Conservation (phyloP, 192 early-diverging fungal species). For the Lobosporangium transversale region DNA sequence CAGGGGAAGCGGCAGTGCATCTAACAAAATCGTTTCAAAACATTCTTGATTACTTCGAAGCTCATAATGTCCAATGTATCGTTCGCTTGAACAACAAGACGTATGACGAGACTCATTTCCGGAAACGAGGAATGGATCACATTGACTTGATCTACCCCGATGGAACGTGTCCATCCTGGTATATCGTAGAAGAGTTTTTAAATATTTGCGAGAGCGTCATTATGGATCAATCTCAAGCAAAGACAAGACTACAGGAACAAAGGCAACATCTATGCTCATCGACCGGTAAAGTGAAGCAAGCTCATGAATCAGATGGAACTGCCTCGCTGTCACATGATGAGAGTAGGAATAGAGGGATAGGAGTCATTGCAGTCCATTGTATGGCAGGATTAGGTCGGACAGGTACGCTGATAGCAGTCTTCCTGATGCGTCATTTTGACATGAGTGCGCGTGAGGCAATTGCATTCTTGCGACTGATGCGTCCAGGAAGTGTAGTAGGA, state of each 20-base stretch:
- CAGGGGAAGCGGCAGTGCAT: background rate
- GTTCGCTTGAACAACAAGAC: slow-evolving; percentile 73
- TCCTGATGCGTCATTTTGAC: slow-evolving; percentile 76
- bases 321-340: too few relatives aligned
- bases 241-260: too few relatives aligned
- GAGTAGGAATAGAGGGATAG: background rate
- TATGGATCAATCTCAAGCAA: background rate
- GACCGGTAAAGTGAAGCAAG: too few relatives aligned
- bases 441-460: slow-evolving; percentile 76
- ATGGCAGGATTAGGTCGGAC: slow-evolving; percentile 40
- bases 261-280: too few relatives aligned
- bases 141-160: slow-evolving; percentile 76
- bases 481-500: slow-evolving; percentile 77
- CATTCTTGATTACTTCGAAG: slow-evolving; percentile 64
- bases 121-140: slow-evolving; percentile 69
- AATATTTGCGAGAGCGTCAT: slow-evolving; percentile 72
- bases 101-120: slow-evolving; percentile 68
- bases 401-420: slow-evolving; percentile 50
- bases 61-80: slow-evolving; percentile 59
- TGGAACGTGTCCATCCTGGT: slow-evolving; percentile 73
- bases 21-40: slow-evolving; percentile 41
- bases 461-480: slow-evolving; percentile 67
- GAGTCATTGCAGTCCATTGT: slow-evolving; percentile 39
- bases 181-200: slow-evolving; percentile 69
- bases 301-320: too few relatives aligned